Conservation (phyloP, 2,329 filamentous ascomycete species). For the Penicillium sp. region DNA sequence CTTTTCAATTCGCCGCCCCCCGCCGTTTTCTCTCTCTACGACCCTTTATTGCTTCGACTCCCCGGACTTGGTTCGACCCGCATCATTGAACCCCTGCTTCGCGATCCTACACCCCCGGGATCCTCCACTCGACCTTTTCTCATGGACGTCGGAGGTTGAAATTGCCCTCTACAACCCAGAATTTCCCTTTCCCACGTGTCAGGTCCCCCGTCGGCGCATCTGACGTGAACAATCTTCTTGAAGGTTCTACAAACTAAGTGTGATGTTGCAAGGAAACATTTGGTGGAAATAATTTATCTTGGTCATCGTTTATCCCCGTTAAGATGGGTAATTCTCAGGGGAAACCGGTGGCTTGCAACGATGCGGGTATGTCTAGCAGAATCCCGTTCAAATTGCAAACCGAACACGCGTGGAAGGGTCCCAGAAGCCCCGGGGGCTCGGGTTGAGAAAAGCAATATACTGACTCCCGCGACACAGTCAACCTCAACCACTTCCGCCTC, state of each 20-base stretch:
- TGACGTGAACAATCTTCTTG: neutral
- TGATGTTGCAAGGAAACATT: conserved; percentile 29
- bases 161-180: conserved; percentile 6
- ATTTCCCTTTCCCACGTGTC: neutral
- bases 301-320: conserved; percentile 9
- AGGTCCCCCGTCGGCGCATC: neutral
- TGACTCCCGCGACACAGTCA: conserved; percentile 61
- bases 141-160: conserved; percentile 20
- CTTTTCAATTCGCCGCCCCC: neutral
- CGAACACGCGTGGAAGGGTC: neutral
- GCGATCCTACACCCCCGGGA: conserved; percentile 18
- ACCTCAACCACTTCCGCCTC: conserved; percentile 94
- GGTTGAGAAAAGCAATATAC: conserved; percentile 15
- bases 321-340: conserved; percentile 92
- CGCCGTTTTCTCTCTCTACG: neutral
- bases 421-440: neutral
- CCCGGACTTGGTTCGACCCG: conserved; percentile 9
- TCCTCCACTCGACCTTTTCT: conserved; percentile 7
- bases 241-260: conserved; percentile 12
- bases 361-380: conserved; percentile 72
- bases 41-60: neutral
- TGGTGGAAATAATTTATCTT: conserved; percentile 23
- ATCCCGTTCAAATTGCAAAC: neutral
- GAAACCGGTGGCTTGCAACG: conserved; percentile 87
- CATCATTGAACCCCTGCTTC: conserved; percentile 21